Evolutionary conservation across 371 early-diverging fungal genomes (phyloP).

Genomic region (Capillidium heterosporum): DNA sequence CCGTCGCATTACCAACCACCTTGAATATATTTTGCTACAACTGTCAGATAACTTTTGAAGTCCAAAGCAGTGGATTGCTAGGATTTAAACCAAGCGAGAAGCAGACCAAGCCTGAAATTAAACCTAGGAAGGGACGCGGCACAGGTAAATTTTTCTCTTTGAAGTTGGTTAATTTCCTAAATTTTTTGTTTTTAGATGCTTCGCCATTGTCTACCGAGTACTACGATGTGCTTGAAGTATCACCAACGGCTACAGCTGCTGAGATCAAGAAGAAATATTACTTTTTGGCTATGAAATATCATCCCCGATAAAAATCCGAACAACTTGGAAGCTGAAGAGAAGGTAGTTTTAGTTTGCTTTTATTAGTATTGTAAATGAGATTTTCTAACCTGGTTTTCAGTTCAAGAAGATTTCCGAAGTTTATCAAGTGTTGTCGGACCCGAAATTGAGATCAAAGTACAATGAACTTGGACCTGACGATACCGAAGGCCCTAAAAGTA

Average conservation of each 20-base stretch:
- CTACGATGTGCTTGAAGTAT: constrained; percentile 80
- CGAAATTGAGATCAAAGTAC: constrained; percentile 63
- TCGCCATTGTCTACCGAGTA: constrained; percentile 58
- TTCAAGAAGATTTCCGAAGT: constrained; percentile 91
- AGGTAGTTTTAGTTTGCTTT: constrained; percentile 17
- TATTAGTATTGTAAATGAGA: neutral
- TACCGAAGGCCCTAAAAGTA: constrained; percentile 41
- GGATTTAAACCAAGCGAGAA: neutral
- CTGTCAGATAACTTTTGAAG: constrained; percentile 1
- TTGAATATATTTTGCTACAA: constrained; percentile 1
- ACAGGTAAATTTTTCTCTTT: neutral
- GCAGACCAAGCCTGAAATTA: neutral
- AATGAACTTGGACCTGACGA: constrained; percentile 62
- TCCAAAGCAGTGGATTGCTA: neutral
- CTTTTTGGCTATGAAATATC: constrained; percentile 74
- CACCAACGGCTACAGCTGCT: constrained; percentile 53
- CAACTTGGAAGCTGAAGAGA: constrained; percentile 69
- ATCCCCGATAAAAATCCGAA: constrained; percentile 85
- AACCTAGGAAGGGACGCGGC: neutral
- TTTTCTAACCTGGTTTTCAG: constrained; percentile 11
- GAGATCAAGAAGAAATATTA: constrained; percentile 94
- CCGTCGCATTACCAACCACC: neutral
- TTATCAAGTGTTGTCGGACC: constrained; percentile 82
- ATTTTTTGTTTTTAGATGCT: constrained; percentile 24
- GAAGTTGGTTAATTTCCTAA: no score